Evolutionary conservation across 192 early-diverging fungal genomes (phyloP).

Genomic region (Rhizophagus sp.): DNA sequence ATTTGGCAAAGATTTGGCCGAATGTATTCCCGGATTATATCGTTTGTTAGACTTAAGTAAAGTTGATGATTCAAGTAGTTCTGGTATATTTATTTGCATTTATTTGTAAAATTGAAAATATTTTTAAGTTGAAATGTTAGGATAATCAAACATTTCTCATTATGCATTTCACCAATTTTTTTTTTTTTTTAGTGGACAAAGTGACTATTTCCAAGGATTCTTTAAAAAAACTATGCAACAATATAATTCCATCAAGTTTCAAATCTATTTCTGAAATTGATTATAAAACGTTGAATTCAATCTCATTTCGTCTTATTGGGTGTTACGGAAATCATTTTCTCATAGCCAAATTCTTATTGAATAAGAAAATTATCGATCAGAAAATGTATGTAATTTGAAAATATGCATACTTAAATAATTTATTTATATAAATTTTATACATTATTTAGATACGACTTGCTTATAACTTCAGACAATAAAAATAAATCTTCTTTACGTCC

Average conservation of each 20-base stretch:
- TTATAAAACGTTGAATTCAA: conserved; percentile 3
- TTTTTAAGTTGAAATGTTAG: too few relatives aligned
- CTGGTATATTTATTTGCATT: neutral
- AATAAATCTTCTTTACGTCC: neutral
- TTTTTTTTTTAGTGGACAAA: conserved; percentile 12
- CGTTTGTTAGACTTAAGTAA: conserved; percentile 14
- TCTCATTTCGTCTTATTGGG: conserved; percentile 9
- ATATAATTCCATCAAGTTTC: conserved; percentile 19
- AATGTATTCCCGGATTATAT: conserved; percentile 12
- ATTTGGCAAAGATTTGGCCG: too few relatives aligned
- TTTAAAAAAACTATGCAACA: conserved; percentile 27
- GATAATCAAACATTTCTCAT: too few relatives aligned
- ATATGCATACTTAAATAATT: too few relatives aligned
- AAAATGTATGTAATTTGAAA: neutral
- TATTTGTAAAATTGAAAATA: neutral
- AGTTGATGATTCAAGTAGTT: conserved; percentile 18
- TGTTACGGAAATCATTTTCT: conserved; percentile 24
- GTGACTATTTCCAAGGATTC: neutral
- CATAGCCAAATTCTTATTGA: conserved; percentile 20
- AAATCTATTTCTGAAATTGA: conserved; percentile 16
- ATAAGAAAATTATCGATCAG: neutral
- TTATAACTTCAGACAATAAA: neutral
- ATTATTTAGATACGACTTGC: neutral
- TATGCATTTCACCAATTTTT: neutral
- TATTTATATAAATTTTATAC: too few relatives aligned